Conservation (phyloP, 129 eudicot species). For the Artemisia argyi region DNA sequence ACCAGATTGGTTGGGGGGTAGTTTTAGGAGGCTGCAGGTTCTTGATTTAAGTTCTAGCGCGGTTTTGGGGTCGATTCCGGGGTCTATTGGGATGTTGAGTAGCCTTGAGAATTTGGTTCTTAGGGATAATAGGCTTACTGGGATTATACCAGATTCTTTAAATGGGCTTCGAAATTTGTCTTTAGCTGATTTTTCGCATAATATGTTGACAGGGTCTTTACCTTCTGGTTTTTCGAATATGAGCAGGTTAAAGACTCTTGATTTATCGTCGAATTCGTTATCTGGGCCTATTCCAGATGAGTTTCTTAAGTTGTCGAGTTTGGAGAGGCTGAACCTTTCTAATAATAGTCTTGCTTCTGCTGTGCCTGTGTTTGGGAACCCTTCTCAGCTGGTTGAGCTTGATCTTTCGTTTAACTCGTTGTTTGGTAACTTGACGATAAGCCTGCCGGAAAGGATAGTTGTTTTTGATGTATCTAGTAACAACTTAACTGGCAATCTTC, state of each 20-base stretch:
- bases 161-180: constrained; percentile 40
- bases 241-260: constrained; percentile 42
- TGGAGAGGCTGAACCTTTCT: constrained; percentile 45
- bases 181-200: constrained; percentile 51
- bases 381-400: constrained; percentile 54
- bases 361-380: constrained; percentile 56
- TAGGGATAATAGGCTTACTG: constrained; percentile 54
- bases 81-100: constrained; percentile 47
- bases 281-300: constrained; percentile 61
- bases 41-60: constrained; percentile 74
- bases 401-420: constrained; percentile 59
- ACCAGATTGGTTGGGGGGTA: constrained; percentile 74
- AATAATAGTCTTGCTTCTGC: constrained; percentile 52
- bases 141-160: constrained; percentile 52
- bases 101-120: constrained; percentile 38
- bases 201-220: constrained; percentile 59
- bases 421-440: constrained; percentile 38
- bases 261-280: constrained; percentile 62
- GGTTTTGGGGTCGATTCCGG: constrained; percentile 63
- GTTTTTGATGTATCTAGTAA: constrained; percentile 48
- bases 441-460: constrained; percentile 24
- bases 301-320: constrained; percentile 44
- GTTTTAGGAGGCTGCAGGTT: constrained; percentile 51
- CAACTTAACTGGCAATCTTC: constrained; percentile 49
- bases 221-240: constrained; percentile 52